Conservation (phyloP, 495 filamentous ascomycete genomes). For the Penicillium coffeae region DNA sequence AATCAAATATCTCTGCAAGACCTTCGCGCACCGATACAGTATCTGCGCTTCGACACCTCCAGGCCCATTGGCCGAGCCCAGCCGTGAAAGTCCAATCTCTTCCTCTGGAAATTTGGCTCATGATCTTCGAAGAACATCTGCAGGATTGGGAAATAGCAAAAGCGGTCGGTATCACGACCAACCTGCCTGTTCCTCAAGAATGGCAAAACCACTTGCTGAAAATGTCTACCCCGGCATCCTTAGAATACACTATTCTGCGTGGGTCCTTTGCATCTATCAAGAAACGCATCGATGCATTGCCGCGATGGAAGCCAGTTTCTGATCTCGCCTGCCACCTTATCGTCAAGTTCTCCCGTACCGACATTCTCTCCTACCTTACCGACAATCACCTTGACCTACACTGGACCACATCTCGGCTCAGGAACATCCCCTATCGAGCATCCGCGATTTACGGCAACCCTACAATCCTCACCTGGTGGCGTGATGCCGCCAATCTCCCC, state of each 20-base stretch:
- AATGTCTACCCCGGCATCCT: slow-evolving; percentile 49
- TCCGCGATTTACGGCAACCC: slow-evolving; percentile 82
- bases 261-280: slow-evolving; percentile 64
- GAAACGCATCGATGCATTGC: slow-evolving; percentile 60
- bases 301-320: slow-evolving; percentile 69
- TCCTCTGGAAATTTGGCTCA: slow-evolving; percentile 83
- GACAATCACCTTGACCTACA: slow-evolving; percentile 73
- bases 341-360: slow-evolving; percentile 79
- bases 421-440: slow-evolving; percentile 77
- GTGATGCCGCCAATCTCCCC: slow-evolving; percentile 67
- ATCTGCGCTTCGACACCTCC: slow-evolving; percentile 47
- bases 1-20: slow-evolving; percentile 42
- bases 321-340: slow-evolving; percentile 80
- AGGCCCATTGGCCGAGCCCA: slow-evolving; percentile 18
- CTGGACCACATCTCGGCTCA: slow-evolving; percentile 74
- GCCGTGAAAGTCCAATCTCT: slow-evolving; percentile 38
- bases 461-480: slow-evolving; percentile 87
- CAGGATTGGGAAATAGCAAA: slow-evolving; percentile 87
- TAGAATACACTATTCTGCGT: slow-evolving; percentile 80
- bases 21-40: slow-evolving; percentile 58
- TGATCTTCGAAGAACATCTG: slow-evolving; percentile 72
- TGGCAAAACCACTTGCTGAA: slow-evolving; percentile 59
- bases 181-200: slow-evolving; percentile 63
- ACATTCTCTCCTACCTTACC: slow-evolving; percentile 78
- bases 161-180: slow-evolving; percentile 74